phyloP scores from a whole-genome alignment of 805 yeast species.

The Cyberlindnera mycetangii region DNA sequence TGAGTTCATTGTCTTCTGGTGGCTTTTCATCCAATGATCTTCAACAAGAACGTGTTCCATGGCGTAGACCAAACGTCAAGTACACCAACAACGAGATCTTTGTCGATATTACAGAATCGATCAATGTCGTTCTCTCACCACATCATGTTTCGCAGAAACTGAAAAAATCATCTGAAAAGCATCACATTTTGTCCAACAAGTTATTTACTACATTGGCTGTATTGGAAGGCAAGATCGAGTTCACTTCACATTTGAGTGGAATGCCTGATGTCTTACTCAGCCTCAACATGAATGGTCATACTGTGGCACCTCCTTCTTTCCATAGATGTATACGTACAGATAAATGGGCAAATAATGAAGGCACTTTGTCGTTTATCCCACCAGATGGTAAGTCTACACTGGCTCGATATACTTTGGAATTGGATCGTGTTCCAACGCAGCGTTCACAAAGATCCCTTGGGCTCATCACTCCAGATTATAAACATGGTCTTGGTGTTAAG shows the following conservation, averaged over 20 bases:
- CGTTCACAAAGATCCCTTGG: constrained; percentile 24
- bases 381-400: constrained; percentile 78
- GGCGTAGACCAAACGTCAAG: constrained; percentile 74
- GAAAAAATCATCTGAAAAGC: not conserved
- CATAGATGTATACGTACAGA: constrained; percentile 65
- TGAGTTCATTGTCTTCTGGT: constrained; percentile 8
- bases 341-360: constrained; percentile 47
- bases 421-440: constrained; percentile 29
- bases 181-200: constrained; percentile 14
- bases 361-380: constrained; percentile 67
- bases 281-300: constrained; percentile 45
- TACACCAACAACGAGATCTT: constrained; percentile 82
- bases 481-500: constrained; percentile 33
- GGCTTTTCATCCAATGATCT: constrained; percentile 20
- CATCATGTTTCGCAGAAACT: constrained; percentile 24
- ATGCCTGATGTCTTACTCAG: constrained; percentile 65
- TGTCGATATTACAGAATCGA: constrained; percentile 72
- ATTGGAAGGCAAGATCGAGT: constrained; percentile 61
- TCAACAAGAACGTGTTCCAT: constrained; percentile 47
- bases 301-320: constrained; percentile 57
- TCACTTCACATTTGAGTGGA: constrained; percentile 73
- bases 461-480: constrained; percentile 29
- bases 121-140: constrained; percentile 48
- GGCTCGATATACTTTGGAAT: constrained; percentile 60
- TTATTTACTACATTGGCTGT: constrained; percentile 45